A percentile compares a stretch with the other conserved stretches of the same genome.
Conservation (phyloP, 345 rosid genomes). For the Aquilaria yunnanensis region DNA sequence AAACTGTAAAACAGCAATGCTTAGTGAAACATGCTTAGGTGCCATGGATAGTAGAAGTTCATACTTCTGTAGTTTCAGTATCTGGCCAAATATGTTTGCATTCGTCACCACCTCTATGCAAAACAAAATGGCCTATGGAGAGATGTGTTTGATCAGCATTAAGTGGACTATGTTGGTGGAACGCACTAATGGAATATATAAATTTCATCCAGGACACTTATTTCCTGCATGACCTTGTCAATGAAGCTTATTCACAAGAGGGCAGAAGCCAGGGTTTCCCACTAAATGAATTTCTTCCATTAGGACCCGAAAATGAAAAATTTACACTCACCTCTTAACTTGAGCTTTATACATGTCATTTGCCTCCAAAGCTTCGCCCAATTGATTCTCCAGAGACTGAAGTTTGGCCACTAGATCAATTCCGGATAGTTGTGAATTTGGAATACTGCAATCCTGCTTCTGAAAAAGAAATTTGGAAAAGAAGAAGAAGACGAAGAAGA, state of each 20-base stretch:
- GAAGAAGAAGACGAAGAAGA: neutral
- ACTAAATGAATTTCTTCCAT: neutral
- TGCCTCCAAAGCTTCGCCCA: slow-evolving; percentile 54
- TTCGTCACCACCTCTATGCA: too few species aligned
- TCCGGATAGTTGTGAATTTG: slow-evolving; percentile 14
- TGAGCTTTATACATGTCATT: slow-evolving; percentile 46
- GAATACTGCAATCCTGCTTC: slow-evolving; percentile 16
- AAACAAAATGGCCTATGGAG: too few species aligned
- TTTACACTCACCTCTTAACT: slow-evolving; percentile 38
- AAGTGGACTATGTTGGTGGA: too few species aligned
- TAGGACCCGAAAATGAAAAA: neutral
- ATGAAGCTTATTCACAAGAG: too few species aligned
- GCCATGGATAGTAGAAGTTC: too few species aligned
- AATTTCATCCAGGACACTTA: neutral
- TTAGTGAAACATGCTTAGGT: neutral
- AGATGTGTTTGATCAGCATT: too few species aligned
- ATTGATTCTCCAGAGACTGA: slow-evolving; percentile 38
- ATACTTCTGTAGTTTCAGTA: too few species aligned
- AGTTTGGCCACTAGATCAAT: slow-evolving; percentile 32
- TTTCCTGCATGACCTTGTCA: too few species aligned
- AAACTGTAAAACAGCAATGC: slow-evolving; percentile 22
- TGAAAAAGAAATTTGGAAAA: slow-evolving; percentile 12
- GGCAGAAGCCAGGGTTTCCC: neutral
- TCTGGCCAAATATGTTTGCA: too few species aligned
- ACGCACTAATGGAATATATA: too few species aligned